phyloP scores from a whole-genome alignment of 2,329 filamentous ascomycete genomes.

The Dothiorella sarmentorum region DNA sequence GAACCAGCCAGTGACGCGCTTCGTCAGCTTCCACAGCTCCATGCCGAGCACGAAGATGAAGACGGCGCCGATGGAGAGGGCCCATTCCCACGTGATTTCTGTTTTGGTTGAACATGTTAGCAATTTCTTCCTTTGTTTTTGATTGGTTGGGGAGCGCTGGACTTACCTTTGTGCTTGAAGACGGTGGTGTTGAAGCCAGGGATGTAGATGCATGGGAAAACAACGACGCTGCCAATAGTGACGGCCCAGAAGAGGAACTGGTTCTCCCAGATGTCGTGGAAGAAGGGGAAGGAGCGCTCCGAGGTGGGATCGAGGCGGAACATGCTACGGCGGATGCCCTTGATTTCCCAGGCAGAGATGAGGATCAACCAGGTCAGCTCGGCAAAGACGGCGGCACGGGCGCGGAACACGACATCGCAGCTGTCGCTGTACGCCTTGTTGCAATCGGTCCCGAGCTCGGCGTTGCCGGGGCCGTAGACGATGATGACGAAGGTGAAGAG shows the following conservation, averaged over 20 bases:
- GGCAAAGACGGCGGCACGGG: constrained; percentile 26
- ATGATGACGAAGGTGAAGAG: constrained; percentile 34
- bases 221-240: constrained; percentile 53
- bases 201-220: constrained; percentile 53
- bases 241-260: constrained; percentile 59
- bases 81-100: constrained; percentile 27
- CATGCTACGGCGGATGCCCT: constrained; percentile 24
- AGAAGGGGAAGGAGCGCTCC: constrained; percentile 22
- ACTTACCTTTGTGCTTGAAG: constrained; percentile 25
- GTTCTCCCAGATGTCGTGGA: constrained; percentile 24
- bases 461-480: constrained; percentile 33
- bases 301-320: constrained; percentile 25
- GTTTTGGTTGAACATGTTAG: background rate
- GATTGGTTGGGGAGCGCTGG: background rate
- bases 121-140: background rate
- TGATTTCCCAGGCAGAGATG: constrained; percentile 27
- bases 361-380: constrained; percentile 26
- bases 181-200: constrained; percentile 26
- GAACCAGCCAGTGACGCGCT: constrained; percentile 24
- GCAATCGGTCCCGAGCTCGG: constrained; percentile 32
- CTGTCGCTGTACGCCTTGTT: constrained; percentile 29
- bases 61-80: constrained; percentile 21
- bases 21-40: constrained; percentile 25
- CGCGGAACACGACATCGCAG: constrained; percentile 33
- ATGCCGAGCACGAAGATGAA: constrained; percentile 24